Conservation (phyloP, 1,139 yeast genomes). For the Kodamaea sp. region DNA sequence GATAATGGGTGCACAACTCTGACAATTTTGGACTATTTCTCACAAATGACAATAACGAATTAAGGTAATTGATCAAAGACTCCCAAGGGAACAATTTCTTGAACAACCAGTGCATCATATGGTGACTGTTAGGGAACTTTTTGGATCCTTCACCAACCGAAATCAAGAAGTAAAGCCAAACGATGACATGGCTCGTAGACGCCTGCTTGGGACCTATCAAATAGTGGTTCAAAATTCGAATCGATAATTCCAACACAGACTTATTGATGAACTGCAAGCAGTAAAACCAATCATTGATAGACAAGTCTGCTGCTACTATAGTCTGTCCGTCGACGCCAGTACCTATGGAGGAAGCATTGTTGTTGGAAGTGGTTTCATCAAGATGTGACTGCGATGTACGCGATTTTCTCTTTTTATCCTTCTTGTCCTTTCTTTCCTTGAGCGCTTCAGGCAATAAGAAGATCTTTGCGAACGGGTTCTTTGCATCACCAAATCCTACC, state of each 20-base stretch:
- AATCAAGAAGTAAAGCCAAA: constrained; percentile 69
- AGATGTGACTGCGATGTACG: constrained; percentile 25
- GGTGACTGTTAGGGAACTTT: constrained; percentile 46
- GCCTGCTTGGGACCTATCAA: constrained; percentile 70
- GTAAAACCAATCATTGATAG: constrained; percentile 59
- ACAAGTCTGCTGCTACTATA: constrained; percentile 44
- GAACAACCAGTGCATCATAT: constrained; percentile 54
- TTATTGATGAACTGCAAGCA: constrained; percentile 57
- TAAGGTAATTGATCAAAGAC: constrained; percentile 59
- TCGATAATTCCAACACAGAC: constrained; percentile 64
- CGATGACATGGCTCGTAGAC: constrained; percentile 67
- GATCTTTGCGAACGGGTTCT: constrained; percentile 71
- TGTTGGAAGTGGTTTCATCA: constrained; percentile 11
- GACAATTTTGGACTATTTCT: constrained; percentile 29
- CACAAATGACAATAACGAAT: constrained; percentile 45
- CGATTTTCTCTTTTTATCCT: constrained; percentile 61
- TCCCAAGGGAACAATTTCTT: constrained; percentile 67
- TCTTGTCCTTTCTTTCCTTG: constrained; percentile 69
- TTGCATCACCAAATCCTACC: constrained; percentile 74
- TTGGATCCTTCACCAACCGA: constrained; percentile 62
- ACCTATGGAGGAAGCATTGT: constrained; percentile 14
- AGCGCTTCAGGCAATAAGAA: constrained; percentile 71
- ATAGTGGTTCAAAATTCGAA: constrained; percentile 65
- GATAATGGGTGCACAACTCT: constrained; percentile 27
- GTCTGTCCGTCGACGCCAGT: constrained; percentile 31